Base-by-base conservation (phyloP, 139 green algal species). In the Volvox africanus region DNA sequence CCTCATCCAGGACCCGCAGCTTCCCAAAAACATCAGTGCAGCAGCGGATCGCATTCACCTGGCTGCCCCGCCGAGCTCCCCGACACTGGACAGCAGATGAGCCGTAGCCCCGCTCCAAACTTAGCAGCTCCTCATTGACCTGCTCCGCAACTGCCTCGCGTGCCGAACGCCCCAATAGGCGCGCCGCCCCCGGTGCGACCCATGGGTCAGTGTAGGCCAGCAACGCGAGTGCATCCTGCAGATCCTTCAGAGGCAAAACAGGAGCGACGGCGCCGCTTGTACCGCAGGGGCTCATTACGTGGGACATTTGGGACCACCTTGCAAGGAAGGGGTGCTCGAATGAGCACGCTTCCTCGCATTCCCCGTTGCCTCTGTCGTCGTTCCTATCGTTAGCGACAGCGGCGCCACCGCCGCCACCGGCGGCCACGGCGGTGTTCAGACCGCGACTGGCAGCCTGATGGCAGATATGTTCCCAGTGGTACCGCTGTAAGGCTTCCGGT, bases 171-270 rank as follows among this genome's bases (percentile, higher is more conserved):
- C 30, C 61, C 61, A 87, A 30, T 62, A 87, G 22, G 28, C 17
- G 81, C 81, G 61, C 81, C n/a, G 61, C 81, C n/a, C 28, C 32
- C 26, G 81, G 30, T 17, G 35, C 61, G 81, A 77, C 81, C 81
- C 81, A 33, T 6, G 81, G 81, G 81, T 87, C 81, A 24, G 30
- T 33, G 61, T 87, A 87, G 14, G 81, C 81, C 81, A 87, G 81
- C 6, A 87, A 62, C 61, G 61, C 33, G 32, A 87, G 81, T 32
- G 81, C 81, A 32, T 87, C 81, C 12, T 87, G 81, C n/a, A 87
- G 61, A 21, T 77, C 44, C 16, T 30, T 24, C 61, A 32, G 30
- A 9, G 81, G 81, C 28, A 55, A 26, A 30, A 20, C 11, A 28
- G 33, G 1, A 32, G 76, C 33, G 32, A 13, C 76, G 76, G 17